Evolutionary conservation across 2,329 filamentous ascomycete species (phyloP), one percentile per base, ranked within the genome.

Genomic region (Ascosphaera apis): DNA sequence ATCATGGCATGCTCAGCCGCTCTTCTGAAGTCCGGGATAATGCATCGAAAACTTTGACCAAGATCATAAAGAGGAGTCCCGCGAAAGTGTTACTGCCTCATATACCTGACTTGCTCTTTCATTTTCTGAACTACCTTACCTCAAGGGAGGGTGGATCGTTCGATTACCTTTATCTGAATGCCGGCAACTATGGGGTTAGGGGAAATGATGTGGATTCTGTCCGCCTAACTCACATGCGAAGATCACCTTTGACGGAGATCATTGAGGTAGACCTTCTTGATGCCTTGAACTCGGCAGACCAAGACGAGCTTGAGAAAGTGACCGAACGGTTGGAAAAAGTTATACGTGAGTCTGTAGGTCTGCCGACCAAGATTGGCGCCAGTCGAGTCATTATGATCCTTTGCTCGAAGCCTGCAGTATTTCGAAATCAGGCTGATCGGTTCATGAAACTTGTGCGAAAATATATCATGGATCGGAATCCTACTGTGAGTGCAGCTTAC

Each of bases 351-450:
- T 80, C 84, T 1, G 73, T 98, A 27, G 86, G 84, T 1, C 73
- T 95, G 56, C 86, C 86, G 2, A 91, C 83, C 0, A 95, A 95
- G 58, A 77, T 95, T 34, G 88, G 83, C 27, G 91, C 83, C 48
- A 79, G 77, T 43, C 72, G 82, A 37, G 74, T 93, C 2, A 64
- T 98, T 21, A 77, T 80, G 5, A 84, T 81, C 1, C 65, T 98
- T 5, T 79, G 81, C 35, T 86, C 84, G 35, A 71, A 82, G 9
- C 71, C 69, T 25, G 66, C 74, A 27, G 62, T 84, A 19, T 80
- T 93, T 53, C 68, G 67, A 27, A 73, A 79, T 0, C 73, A 84
- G 47, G 75, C 80, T 9, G 70, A 79, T 42, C 63, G 66, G 6
- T 83, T 93, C 47, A 61, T 93, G 35, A 76, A 74, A 43, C 52